Evolutionary conservation across 129 eudicot genomes (phyloP), one percentile per base, ranked within the genome.

Genomic region (Ambrosia artemisiifolia): DNA sequence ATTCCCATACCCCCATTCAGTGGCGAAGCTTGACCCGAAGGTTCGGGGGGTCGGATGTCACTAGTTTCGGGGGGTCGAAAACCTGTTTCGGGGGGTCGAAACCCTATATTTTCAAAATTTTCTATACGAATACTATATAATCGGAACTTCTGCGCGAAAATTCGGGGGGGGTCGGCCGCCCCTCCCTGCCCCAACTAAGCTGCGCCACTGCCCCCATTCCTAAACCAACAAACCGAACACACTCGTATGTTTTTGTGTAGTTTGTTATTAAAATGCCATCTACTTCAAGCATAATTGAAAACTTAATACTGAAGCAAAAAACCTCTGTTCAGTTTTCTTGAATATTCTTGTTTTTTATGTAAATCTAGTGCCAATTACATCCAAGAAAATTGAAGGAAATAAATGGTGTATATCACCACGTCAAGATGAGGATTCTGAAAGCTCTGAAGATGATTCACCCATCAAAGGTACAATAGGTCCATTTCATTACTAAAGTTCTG

Each of bases 361-460:
- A 64, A 40, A 42, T 71, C 7, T 55, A 75, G 82, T 42, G 54
- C 69, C 77, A 13, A 47, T 24, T 17, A 62, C 56, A 63, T 75
- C 78, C 56, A 79, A 86, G 65, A 81, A 78, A 40, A 35, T 11
- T 55, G 34, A 72, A 65, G 82, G 71, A 75, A 63, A 77, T 35
- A 42, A 66, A 72, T 72, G 57, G 57, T 70, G 80, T 70, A 63
- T 24, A 70, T 82, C 92, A 54, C 85, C 95, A 70, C 63, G 75
- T 48, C 80, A 77, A 56, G 88, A 76, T 74, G 79, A 71, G 55
- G 86, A 78, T 63, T 79, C 82, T 55, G 87, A 87, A 79, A 87
- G 84, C 82, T 76, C 87, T 18, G 85, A 78, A 67, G 79, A 87
- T 33, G 81, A 62, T 77, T 83, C 85, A 61, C 78, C 85, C 57